Evolutionary conservation across 768 basidiomycete species (phyloP), one percentile per base, ranked within the genome.

Genomic region (Amanita pallidorosea): DNA sequence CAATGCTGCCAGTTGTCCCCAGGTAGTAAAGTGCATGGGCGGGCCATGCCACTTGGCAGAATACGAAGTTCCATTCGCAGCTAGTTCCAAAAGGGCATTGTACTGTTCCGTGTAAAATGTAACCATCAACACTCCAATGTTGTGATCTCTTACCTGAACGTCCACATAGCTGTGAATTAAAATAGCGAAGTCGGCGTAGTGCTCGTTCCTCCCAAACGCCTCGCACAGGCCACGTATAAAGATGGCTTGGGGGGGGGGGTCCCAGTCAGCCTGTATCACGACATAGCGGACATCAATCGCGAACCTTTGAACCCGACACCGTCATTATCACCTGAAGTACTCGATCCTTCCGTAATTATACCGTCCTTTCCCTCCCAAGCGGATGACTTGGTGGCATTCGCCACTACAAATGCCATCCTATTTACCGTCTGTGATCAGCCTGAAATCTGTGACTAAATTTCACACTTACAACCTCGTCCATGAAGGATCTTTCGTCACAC

Each of bases 251-350:
- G n/a, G 36, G 44, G 47, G 15, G 41, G 6, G 1, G 23, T 13
- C 17, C 4, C 11, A 6, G 17, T 49, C 48, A 33, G 20, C 2
- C 13, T 3, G 11, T n/a, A 45, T 13, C 27, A 11, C 11, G 2
- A 12, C 6, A 13, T 33, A 15, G 7, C 31, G 29, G 18, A n/a
- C n/a, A 9, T 13, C 18, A 44, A 35, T 43, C 18, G 43, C 58
- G 15, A 22, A 73, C 77, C 70, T 65, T 79, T 79, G 62, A 78
- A 78, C 6, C 75, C 75, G 20, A 75, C 70, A 5, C 63, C 67
- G 51, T 78, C 75, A 49, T 75, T 70, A 51, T 76, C 68, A 6
- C 55, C 53, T 4, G 54, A 59, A 7, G 65, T 64, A 54, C 67
- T 69, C 8, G 70, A 62, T 18, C 75, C 76, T 59, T 79, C 77